Base-by-base conservation (phyloP, 2,329 filamentous ascomycete genomes). In the Nemania sp. region DNA sequence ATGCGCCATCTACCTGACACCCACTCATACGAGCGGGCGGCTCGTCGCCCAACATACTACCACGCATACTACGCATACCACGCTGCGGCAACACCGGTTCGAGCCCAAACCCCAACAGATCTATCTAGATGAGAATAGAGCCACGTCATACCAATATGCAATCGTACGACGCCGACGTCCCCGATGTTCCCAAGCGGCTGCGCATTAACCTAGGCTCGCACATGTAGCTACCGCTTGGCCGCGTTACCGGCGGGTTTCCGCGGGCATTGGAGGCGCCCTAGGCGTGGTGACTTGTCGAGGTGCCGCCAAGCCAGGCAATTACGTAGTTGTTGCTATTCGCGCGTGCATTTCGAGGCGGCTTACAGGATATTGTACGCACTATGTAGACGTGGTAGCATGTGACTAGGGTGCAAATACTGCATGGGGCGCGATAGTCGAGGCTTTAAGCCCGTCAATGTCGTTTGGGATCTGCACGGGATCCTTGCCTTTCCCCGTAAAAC, bases 401-500 rank as follows among this genome's bases (percentile, higher is more conserved):
- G 65, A 67, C 56, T 26, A 41, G 18, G 13, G 38, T 49, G 26
- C 27, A 32, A 32, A n/a, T 49, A 43, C 60, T 64, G 56, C 61
- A 61, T 54, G 5, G 20, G 35, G 45, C 22, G 66, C 24, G 27
- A 38, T 41, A 56, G 55, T 27, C 15, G 56, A 64, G 29, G 43
- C 29, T 24, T 45, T 15, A 43, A 58, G 22, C 52, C 56, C 41
- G 45, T 64, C 43, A 62, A 58, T n/a, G 56, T 62, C 53, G 62
- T 41, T 61, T 47, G 66, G 49, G 66, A 68, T 68, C 62, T 35
- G 58, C 66, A 62, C n/a, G 10, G 45, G 24, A 68, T 53, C 66
- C 62, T 68, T 65, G 66, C 57, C 35, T 45, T 58, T 65, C 66
- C 62, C 66, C 66, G 62, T 68, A 64, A 61, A 54, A 52, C 52